These are phyloP conservation scores for Holtermanniella nyarrowii DNA, from an alignment of 768 basidiomycete species.

Conservation along the genomic window DNA sequence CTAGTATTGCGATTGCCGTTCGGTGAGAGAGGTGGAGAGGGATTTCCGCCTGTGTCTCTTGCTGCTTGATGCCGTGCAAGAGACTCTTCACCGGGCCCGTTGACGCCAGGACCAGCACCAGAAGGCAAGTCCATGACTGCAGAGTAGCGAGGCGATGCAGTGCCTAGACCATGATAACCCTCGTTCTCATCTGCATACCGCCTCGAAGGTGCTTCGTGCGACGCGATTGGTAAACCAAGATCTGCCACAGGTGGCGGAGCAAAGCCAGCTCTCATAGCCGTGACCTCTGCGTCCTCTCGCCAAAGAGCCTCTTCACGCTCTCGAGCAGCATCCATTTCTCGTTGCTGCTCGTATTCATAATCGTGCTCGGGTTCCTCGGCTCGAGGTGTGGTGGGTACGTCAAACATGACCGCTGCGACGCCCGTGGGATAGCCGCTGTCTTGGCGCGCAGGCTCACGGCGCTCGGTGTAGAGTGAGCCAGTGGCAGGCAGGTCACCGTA, in stretches of 20 bases:
- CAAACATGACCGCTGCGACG: constrained; percentile 10
- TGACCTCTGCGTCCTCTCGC: neutral
- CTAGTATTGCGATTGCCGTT: neutral
- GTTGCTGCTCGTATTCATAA: constrained; percentile 31
- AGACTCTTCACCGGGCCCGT: no score
- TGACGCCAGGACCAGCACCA: neutral
- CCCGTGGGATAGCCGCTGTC: no score
- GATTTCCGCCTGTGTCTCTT: neutral
- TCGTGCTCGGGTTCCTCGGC: constrained; percentile 6
- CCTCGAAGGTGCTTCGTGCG: neutral
- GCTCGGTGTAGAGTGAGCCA: no score
- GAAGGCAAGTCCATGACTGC: neutral
- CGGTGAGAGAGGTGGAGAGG: neutral
- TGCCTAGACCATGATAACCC: no score
- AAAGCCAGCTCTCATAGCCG: neutral
- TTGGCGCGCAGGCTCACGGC: no score
- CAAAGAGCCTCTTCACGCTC: constrained; percentile 9
- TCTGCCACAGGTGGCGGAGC: neutral
- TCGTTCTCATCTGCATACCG: no score
- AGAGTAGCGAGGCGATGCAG: neutral
- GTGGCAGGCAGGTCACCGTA: no score
- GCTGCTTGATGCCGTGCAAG: no score
- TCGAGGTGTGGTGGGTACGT: constrained; percentile 11
- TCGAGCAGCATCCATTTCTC: constrained; percentile 8
- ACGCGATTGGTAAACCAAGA: neutral